Conservation (phyloP, 306 rosid species). For the Fragaria nilgerrensis region DNA sequence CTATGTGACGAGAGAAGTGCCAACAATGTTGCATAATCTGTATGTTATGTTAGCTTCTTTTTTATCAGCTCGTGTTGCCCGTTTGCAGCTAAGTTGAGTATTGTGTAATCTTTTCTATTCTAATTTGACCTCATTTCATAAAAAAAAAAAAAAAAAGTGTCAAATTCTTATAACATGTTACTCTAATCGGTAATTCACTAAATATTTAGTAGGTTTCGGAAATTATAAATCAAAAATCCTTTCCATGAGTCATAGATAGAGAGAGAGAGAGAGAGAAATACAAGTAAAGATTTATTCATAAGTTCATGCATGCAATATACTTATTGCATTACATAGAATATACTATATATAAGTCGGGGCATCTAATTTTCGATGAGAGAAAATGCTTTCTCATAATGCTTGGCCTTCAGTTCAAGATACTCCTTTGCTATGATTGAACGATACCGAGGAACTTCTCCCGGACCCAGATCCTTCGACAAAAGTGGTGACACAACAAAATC, state of each 20-base stretch:
- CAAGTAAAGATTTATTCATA: neutral
- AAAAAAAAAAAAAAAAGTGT: too few species aligned
- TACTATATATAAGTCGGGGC: neutral
- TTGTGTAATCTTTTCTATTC: too few species aligned
- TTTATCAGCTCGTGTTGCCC: too few species aligned
- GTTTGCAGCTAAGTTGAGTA: too few species aligned
- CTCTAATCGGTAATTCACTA: too few species aligned
- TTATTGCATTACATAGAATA: neutral
- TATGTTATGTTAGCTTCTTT: too few species aligned
- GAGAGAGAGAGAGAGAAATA: neutral
- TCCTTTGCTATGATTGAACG: conserved; percentile 52
- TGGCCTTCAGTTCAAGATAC: conserved; percentile 43
- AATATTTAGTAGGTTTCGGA: neutral
- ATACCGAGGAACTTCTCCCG: conserved; percentile 32
- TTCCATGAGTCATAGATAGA: neutral
- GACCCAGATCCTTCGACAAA: neutral
- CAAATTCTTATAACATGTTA: too few species aligned
- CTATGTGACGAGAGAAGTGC: too few species aligned
- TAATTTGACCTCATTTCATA: too few species aligned
- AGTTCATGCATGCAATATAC: neutral
- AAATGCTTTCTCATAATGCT: conserved; percentile 38
- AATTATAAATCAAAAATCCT: too few species aligned
- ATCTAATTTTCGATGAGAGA: conserved; percentile 26
- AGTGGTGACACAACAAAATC: conserved; percentile 47
- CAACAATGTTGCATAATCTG: too few species aligned